Evolutionary conservation across 2,329 filamentous ascomycete species (phyloP).

Genomic region (Monosporascus sp.): DNA sequence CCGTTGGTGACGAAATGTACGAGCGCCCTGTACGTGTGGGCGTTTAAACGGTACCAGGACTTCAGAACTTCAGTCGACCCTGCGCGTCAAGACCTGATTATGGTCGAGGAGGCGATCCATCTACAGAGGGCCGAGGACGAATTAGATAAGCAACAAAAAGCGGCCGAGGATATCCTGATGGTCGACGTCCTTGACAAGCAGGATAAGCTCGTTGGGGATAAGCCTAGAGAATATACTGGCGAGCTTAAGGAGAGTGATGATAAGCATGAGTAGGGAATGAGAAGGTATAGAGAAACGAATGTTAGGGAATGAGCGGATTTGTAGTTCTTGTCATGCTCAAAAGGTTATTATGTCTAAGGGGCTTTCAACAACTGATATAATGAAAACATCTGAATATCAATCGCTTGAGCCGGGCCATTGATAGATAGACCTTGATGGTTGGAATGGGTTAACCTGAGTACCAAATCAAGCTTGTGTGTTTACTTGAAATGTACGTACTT

Average conservation of each 20-base stretch:
- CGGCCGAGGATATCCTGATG: not conserved
- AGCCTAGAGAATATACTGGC: not conserved
- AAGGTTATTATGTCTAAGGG: too few relatives aligned
- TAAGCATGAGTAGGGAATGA: too few relatives aligned
- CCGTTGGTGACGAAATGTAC: not conserved
- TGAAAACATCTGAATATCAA: too few relatives aligned
- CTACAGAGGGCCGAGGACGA: not conserved
- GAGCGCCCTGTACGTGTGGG: not conserved
- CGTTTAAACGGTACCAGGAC: not conserved
- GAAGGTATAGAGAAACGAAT: too few relatives aligned
- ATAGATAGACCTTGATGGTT: too few relatives aligned
- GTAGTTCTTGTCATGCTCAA: not conserved
- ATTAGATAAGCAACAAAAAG: too few relatives aligned
- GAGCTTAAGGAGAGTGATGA: not conserved
- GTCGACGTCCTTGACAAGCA: not conserved
- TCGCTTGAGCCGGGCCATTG: too few relatives aligned
- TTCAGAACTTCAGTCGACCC: constrained; percentile 1
- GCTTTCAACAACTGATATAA: too few relatives aligned
- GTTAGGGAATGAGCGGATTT: too few relatives aligned
- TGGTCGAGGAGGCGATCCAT: not conserved
- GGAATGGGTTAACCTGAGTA: too few relatives aligned
- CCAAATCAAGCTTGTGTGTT: too few relatives aligned
- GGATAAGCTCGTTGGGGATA: not conserved
- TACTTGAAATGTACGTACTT: too few relatives aligned
- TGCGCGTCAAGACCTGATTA: constrained; percentile 1